phyloP scores from a whole-genome alignment of 495 filamentous ascomycete genomes.

The Xylaria castorea region DNA sequence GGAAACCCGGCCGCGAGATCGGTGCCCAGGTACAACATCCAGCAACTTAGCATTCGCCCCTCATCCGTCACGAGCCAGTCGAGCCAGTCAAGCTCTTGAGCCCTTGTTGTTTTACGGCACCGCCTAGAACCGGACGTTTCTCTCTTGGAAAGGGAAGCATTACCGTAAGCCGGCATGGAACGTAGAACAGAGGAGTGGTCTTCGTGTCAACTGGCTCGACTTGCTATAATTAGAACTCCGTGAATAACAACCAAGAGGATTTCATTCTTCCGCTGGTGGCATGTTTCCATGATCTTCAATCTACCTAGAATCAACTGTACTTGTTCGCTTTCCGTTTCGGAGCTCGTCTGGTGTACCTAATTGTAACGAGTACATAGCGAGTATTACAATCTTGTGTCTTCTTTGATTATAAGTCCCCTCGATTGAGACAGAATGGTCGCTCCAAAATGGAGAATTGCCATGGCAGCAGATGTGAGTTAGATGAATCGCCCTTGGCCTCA shows the following conservation, averaged over 20 bases:
- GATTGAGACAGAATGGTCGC: conserved; percentile 40
- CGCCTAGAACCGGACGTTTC: conserved; percentile 8
- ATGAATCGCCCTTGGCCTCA: not conserved
- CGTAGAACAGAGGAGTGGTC: not conserved
- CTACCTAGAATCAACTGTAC: not conserved
- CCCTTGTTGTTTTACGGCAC: not conserved
- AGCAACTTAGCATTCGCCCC: conserved; percentile 3
- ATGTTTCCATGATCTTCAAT: not conserved
- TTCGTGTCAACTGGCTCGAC: not conserved
- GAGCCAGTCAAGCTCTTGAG: conserved; percentile 12
- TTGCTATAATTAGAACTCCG: conserved; percentile 2
- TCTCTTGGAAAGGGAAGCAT: not conserved
- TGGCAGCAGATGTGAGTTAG: conserved; percentile 53
- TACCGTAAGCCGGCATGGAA: not conserved
- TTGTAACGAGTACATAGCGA: not conserved
- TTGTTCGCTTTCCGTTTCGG: not conserved
- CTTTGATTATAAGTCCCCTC: not conserved
- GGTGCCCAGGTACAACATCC: conserved; percentile 14
- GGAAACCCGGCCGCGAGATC: conserved; percentile 32
- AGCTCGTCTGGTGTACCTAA: not conserved
- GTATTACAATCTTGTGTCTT: not conserved
- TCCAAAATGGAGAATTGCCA: conserved; percentile 54
- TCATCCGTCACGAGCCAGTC: conserved; percentile 20
- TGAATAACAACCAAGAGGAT: not conserved
- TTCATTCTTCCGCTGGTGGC: not conserved